A percentile compares a stretch with the other conserved stretches of the same genome.
Conservation (phyloP, 2,329 filamentous ascomycete species). For the Hypomyces perniciosus region DNA sequence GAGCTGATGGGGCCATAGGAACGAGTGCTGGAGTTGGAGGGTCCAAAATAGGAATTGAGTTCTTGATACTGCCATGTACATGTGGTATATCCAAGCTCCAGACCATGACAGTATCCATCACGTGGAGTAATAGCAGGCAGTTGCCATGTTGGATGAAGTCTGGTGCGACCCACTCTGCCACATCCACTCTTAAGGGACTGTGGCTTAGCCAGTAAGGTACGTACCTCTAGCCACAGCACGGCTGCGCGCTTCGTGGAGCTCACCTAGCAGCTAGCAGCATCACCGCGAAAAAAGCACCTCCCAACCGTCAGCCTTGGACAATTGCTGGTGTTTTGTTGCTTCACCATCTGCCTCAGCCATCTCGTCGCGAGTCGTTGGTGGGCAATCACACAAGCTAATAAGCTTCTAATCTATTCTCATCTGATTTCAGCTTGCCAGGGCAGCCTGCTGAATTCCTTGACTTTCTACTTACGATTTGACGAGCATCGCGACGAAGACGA, state of each 20-base stretch:
- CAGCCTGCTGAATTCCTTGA: conserved; percentile 7
- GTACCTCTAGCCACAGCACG: conserved; percentile 10
- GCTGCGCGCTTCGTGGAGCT: conserved; percentile 12
- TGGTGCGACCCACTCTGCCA: not conserved
- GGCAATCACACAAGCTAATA: not conserved
- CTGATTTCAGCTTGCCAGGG: conserved; percentile 6
- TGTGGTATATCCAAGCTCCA: not conserved
- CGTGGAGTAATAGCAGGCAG: not conserved
- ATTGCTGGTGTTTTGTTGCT: conserved; percentile 5
- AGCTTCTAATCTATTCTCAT: not conserved
- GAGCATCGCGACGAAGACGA: conserved; percentile 5
- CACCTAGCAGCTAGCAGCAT: not conserved
- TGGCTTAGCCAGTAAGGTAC: not conserved
- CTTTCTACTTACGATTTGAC: not conserved
- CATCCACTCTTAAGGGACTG: not conserved
- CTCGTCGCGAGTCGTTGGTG: conserved; percentile 4
- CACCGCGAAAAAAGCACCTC: conserved; percentile 13
- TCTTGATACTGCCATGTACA: no score
- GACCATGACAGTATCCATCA: conserved; percentile 5
- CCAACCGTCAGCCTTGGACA: conserved; percentile 5
- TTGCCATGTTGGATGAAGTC: not conserved
- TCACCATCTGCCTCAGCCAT: not conserved
- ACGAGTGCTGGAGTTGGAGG: not conserved
- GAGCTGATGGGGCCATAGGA: not conserved
- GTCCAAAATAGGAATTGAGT: not conserved